Evolutionary conservation across 2,329 filamentous ascomycete species (phyloP), one percentile per base, ranked within the genome.

Genomic region (Neurospora sp.): DNA sequence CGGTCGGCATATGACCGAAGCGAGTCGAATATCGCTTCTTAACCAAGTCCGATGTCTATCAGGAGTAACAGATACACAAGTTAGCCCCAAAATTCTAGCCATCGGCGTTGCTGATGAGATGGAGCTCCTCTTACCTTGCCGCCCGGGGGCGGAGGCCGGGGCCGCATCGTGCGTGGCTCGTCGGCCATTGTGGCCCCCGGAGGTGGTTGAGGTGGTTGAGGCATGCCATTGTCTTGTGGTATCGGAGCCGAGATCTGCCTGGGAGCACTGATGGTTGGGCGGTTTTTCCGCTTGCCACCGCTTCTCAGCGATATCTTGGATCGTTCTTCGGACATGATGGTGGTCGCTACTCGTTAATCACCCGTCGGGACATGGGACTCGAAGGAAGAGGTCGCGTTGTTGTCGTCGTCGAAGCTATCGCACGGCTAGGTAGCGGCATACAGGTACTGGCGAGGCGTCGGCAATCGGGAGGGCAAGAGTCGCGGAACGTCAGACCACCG

Each of bases 21-120:
- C 95, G 90, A 57, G 94, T 94, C 46, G 96, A 98, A 81, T 98
- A 99, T 75, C 96, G 86, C 75, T 93, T 88, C 83, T 98, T 98
- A 71, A 99, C 94, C 69, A 98, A 84, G 79, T 99, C 95, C 33
- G 87, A 87, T 1, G 88, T 90, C 87, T 89, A 79, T 4, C 12
- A 28, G 8, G 6, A 57, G 69, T 36, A 72, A 70, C 57, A 62
- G 70, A 65, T 11, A 52, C n/a, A 70, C 46, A 3, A 12, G 68
- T 75, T 69, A 75, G 67, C 37, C 28, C 19, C 46, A 28, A 15
- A 6, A 52, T 41, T 40, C 39, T 41, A 43, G 41, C 4, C 38
- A 69, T 67, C 17, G 19, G 8, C 17, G 28, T 15, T 12, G 23
- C 46, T 39, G 8, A 39, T 28, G 38, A 65, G 43, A 67, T 39